Evolutionary conservation across 1,284 basidiomycete genomes (phyloP).

Genomic region (Pseudozyma pruni): DNA sequence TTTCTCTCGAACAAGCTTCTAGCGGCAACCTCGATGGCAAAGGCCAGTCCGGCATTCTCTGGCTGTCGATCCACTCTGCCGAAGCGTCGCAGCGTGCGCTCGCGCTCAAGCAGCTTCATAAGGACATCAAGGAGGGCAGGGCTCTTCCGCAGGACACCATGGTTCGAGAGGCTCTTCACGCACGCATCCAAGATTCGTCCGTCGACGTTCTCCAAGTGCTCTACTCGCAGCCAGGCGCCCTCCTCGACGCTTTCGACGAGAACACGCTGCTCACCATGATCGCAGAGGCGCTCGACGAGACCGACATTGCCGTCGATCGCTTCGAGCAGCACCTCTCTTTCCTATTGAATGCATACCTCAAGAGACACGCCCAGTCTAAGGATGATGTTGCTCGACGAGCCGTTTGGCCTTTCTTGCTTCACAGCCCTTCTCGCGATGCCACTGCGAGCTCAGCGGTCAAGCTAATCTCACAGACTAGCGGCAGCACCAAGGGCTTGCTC

Average conservation of each 20-base stretch:
- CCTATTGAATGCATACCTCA: slow-evolving; percentile 22
- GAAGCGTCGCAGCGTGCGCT: slow-evolving; percentile 48
- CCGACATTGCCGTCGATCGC: slow-evolving; percentile 19
- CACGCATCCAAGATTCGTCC: slow-evolving; percentile 47
- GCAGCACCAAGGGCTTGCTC: slow-evolving; percentile 9
- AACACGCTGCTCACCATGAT: slow-evolving; percentile 33
- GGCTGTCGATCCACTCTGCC: slow-evolving; percentile 60
- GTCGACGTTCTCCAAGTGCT: slow-evolving; percentile 46
- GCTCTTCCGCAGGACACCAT: slow-evolving; percentile 47
- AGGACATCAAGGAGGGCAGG: slow-evolving; percentile 30
- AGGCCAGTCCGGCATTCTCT: slow-evolving; percentile 43
- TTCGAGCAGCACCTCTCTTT: slow-evolving; percentile 42
- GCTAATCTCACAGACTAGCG: slow-evolving; percentile 12
- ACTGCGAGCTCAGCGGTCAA: slow-evolving; percentile 12
- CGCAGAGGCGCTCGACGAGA: slow-evolving; percentile 26
- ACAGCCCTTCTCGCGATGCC: slow-evolving; percentile 10
- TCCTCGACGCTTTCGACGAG: slow-evolving; percentile 43
- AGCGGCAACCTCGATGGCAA: slow-evolving; percentile 15
- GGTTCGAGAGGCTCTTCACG: slow-evolving; percentile 54
- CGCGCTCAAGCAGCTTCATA: slow-evolving; percentile 50
- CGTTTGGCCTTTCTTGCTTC: slow-evolving; percentile 40
- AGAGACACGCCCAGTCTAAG: slow-evolving; percentile 6
- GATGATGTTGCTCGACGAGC: slow-evolving; percentile 28
- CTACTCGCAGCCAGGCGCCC: slow-evolving; percentile 32
- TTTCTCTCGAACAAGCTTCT: slow-evolving; percentile 27